Base-by-base conservation (phyloP, 495 filamentous ascomycete genomes). In the Aspergillus ellipticus region DNA sequence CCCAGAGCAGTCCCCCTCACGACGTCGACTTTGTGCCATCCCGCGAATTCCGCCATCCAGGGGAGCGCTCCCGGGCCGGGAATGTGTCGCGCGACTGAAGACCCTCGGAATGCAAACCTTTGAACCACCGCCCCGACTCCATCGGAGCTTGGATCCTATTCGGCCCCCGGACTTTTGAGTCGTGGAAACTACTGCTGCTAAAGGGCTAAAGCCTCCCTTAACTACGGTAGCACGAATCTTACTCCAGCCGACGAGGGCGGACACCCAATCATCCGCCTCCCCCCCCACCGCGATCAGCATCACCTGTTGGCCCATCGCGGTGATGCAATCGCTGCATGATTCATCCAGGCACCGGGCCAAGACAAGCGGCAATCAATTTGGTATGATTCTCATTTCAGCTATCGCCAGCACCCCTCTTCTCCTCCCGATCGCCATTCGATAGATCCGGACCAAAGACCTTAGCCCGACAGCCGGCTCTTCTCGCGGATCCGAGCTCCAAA, bases 401-500 rank as follows among this genome's bases (percentile, higher is more conserved):
- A 4, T 39, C 6, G 11, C 35, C 35, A 33, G 31, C 13, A 5
- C n/a, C 35, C n/a, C 35, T 15, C 35, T 1, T 2, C 13, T 13
- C 13, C 31, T 2, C 13, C 31, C 28, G 10, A 10, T 15, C 13
- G 33, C 33, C 33, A 2, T 2, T 37, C n/a, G 9, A 37, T 9
- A 5, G 33, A 10, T 13, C 33, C 33, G 13, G 35, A 8, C 31
- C 31, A 33, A 13, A 13, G 4, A 47, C 20, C 16, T 19, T 13
- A n/a, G 19, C 11, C 13, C 35, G 35, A 39, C 29, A 58, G 7
- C n/a, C 17, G 41, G 37, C 56, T 54, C 42, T 54, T 53, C 3
- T 29, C 45, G 20, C 61, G 50, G 26, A 63, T 59, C 43, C 42
- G 49, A 15, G 56, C 64, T 2, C 70, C 70, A 45, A 63, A 71